Evolutionary conservation across 164 flowering plant genomes (phyloP).

Genomic region (Dillenia turbinata): DNA sequence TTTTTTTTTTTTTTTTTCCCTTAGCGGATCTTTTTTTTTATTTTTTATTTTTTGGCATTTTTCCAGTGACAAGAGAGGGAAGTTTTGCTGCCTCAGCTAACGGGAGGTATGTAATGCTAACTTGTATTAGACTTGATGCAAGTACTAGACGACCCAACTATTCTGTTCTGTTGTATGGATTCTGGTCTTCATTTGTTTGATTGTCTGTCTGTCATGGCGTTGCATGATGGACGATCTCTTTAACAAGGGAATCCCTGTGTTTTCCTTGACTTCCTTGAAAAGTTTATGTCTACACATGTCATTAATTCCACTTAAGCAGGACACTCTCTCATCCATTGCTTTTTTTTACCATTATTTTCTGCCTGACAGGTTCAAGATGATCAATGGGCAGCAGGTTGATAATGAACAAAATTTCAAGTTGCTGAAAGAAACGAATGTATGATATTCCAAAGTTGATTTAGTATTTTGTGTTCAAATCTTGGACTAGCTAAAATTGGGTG

Average conservation of each 20-base stretch:
- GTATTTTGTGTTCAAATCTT: constrained; percentile 2
- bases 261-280: too few species aligned
- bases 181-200: neutral
- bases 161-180: neutral
- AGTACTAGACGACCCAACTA: too few species aligned
- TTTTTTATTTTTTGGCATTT: too few species aligned
- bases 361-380: constrained; percentile 49
- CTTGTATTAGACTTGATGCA: too few species aligned
- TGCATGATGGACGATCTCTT: too few species aligned
- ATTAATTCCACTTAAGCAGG: too few species aligned
- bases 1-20: neutral
- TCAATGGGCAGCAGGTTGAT: constrained; percentile 16
- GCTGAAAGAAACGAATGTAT: constrained; percentile 27
- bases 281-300: too few species aligned
- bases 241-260: too few species aligned
- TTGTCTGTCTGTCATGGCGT: too few species aligned
- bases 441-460: constrained; percentile 15
- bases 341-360: constrained; percentile 18
- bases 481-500: neutral
- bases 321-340: constrained; percentile 12
- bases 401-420: constrained; percentile 11
- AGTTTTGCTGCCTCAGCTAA: constrained; percentile 8
- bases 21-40: neutral
- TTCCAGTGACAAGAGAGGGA: constrained; percentile 25
- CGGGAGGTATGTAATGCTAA: constrained; percentile 23